These are phyloP conservation scores for Phytophthora pini DNA, from an alignment of 352 stramenopile species.

Conservation along the genomic window DNA sequence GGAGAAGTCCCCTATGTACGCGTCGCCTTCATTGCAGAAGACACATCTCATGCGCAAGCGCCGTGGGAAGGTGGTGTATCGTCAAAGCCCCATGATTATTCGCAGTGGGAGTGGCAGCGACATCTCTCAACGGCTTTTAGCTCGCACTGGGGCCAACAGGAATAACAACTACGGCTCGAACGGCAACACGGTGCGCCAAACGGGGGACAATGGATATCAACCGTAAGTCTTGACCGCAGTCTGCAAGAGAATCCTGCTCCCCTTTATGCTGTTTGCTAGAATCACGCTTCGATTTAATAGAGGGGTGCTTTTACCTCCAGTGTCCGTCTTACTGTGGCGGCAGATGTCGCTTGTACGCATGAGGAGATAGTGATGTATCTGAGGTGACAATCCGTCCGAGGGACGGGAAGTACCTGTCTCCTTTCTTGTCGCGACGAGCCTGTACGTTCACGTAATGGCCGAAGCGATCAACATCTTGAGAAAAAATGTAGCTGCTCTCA, in stretches of 20 bases:
- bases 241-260: slow-evolving; percentile 2
- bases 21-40: slow-evolving; percentile 84
- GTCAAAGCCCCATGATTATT: slow-evolving; percentile 77
- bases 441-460: slow-evolving; percentile 62
- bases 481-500: slow-evolving; percentile 33
- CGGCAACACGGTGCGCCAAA: slow-evolving; percentile 25
- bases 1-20: slow-evolving; percentile 89
- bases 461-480: slow-evolving; percentile 51
- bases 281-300: slow-evolving; percentile 22
- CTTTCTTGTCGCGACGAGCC: slow-evolving; percentile 36
- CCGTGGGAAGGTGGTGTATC: slow-evolving; percentile 81
- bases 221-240: slow-evolving; percentile 1
- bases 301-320: slow-evolving; percentile 2
- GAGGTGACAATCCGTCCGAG: slow-evolving; percentile 47
- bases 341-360: slow-evolving; percentile 11
- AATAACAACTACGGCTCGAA: slow-evolving; percentile 68
- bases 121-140: slow-evolving; percentile 68
- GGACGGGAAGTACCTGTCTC: slow-evolving; percentile 58
- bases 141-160: slow-evolving; percentile 48
- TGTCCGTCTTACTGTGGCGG: slow-evolving; percentile 5
- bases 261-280: neutral
- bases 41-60: slow-evolving; percentile 86
- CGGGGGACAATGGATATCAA: slow-evolving; percentile 9
- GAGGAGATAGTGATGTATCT: slow-evolving; percentile 12
- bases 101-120: slow-evolving; percentile 54